These are phyloP conservation scores for Thalassia testudinum DNA, from an alignment of 116 monocot species.

Conservation along the genomic window DNA sequence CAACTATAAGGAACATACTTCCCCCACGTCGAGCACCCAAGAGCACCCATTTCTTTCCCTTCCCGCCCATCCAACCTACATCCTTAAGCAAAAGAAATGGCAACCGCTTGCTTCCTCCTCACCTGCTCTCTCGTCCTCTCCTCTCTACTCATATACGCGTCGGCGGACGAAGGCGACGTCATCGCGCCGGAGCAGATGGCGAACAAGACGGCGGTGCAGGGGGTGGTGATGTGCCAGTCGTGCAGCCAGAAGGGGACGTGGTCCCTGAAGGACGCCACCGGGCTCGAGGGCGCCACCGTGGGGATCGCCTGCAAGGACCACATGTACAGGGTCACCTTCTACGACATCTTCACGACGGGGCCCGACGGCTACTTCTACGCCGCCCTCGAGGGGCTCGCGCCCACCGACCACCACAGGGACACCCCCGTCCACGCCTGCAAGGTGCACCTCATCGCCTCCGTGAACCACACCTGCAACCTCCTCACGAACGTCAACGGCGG, in stretches of 20 bases:
- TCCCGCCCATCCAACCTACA: no score
- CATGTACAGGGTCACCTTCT: slow-evolving; percentile 4
- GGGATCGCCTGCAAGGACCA: slow-evolving; percentile 6
- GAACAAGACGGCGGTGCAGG: slow-evolving; percentile 1
- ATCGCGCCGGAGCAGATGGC: not conserved
- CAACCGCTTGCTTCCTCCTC: not conserved
- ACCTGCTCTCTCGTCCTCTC: not conserved
- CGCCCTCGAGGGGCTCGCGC: not conserved
- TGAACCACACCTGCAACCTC: slow-evolving; percentile 3
- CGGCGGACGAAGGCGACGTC: not conserved
- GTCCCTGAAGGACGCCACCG: not conserved
- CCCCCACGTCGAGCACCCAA: no score
- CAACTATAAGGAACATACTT: no score
- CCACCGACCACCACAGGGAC: not conserved
- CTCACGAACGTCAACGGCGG: slow-evolving; percentile 16
- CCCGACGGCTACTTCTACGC: slow-evolving; percentile 8
- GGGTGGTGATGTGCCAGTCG: slow-evolving; percentile 2
- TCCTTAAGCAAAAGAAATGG: not conserved
- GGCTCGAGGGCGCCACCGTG: slow-evolving; percentile 1
- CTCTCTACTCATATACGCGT: not conserved
- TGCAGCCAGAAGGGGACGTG: not conserved
- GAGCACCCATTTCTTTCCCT: no score
- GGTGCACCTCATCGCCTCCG: slow-evolving; percentile 9
- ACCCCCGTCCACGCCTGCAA: slow-evolving; percentile 2
- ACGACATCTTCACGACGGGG: slow-evolving; percentile 3